Evolutionary conservation across 768 basidiomycete species (phyloP), one percentile per base, ranked within the genome.

Genomic region (Suillus alpinus): DNA sequence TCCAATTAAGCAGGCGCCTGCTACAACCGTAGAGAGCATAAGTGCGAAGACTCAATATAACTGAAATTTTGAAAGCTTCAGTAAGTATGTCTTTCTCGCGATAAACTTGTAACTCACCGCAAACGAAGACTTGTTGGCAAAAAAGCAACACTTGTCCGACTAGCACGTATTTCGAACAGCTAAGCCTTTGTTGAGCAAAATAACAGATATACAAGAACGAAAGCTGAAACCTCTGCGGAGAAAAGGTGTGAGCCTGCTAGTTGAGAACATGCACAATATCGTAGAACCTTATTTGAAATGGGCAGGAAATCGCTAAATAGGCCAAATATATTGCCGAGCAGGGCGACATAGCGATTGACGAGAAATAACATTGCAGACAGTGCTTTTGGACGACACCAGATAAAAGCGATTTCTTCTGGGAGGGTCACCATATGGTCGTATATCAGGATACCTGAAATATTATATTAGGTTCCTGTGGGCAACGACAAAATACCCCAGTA

Each of bases 11-110:
- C 43, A 83, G 67, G 23, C 73, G 71, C 40, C 71, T 62, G 20
- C 77, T 78, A 31, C 78, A 66, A 14, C 73, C 71, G 60, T 83
- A 85, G 18, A 86, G 67, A 4, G 85, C 84, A 60, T 78, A 80
- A 47, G 81, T 81, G 43, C 84, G 80, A 47, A 82, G 67, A 12
- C 75, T 76, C 29, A 84, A 72, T 32, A 79, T 75, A 58, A 75
- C 80, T 83, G 10, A 9, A 14, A 37, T 29, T 50, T 18, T 82
- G 6, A 13, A 14, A 58, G 29, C 1, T 18, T 26, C 13, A 8
- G 10, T 39, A 36, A 13, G 10, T 10, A 29, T 37, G 34, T 37
- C 18, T 46, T 23, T 58, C 37, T 58, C 47, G 5, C 4, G 8
- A 7, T 13, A 8, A 12, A 59, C 53, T 37, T 12, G 8, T 10